Base-by-base conservation (phyloP, 169 alveolate species). In the Plasmodium berghei region DNA sequence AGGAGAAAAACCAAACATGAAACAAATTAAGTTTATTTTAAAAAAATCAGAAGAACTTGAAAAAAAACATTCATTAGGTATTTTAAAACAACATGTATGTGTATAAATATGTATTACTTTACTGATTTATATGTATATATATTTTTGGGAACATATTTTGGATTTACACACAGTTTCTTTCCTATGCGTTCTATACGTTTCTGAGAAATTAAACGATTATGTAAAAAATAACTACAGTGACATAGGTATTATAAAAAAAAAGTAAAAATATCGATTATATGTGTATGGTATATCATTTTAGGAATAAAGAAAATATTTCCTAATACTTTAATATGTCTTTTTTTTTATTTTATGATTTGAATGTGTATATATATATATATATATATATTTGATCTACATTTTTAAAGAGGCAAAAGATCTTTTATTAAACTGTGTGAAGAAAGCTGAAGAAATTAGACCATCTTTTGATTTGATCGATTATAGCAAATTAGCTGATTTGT, bases 21-120 rank as follows among this genome's bases (percentile, higher is more conserved):
- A 86, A 58, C 18, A 64, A 16, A 86, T 86, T 71, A 54, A 86
- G 26, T 86, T 86, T 55, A 61, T 86, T 70, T 58, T 72, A 73
- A 69, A 86, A 46, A 86, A 86, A 54, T 61, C 91, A 5, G 87
- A 86, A 34, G 91, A 86, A 49, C 54, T 86, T 26, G 91, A 86
- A 46, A 86, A 54, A 52, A 67, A 86, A 42, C 91, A 86, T 58
- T 59, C 62, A 54, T 63, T 86, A 86, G 74, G 91, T 86, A 83
- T 24, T 52, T 67, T 42, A 4, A 26, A 28, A 34, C 45, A 26
- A 73, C 22, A 34, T 73, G 12, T 73, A 18, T 56, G 26, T 52
- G 24, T 56, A n/a, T 52, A 73, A 8, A 59, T 26, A 45, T 6
- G 10, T 74, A 34, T 62, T 12, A 18, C 14, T n/a, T 71, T 71